Percentiles rank a stretch among this genome's conserved stretches.
phyloP scores from a whole-genome alignment of 2,329 filamentous ascomycete species.

The Trichoderma gracile region DNA sequence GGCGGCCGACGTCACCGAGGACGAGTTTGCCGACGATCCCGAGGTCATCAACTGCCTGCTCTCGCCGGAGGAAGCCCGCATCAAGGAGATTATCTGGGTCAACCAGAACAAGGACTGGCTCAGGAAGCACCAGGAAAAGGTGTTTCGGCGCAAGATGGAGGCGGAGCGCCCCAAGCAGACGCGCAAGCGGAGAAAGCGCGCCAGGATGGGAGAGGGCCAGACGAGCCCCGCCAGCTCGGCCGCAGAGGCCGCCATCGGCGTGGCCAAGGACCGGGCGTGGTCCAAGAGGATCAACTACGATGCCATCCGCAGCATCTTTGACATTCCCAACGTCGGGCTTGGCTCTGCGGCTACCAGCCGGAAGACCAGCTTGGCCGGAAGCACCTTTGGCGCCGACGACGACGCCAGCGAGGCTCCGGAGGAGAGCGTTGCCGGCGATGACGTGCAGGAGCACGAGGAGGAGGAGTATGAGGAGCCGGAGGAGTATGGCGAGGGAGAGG shows the following conservation, averaged over 20 bases:
- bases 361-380: slow-evolving; percentile 43
- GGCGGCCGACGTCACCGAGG: slow-evolving; percentile 67
- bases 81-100: slow-evolving; percentile 93
- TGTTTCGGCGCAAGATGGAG: slow-evolving; percentile 70
- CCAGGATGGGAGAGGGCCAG: slow-evolving; percentile 65
- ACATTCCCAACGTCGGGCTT: slow-evolving; percentile 47
- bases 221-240: slow-evolving; percentile 66
- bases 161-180: slow-evolving; percentile 58
- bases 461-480: slow-evolving; percentile 41
- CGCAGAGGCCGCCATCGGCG: slow-evolving; percentile 67
- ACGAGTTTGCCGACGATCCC: slow-evolving; percentile 85
- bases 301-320: slow-evolving; percentile 60
- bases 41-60: slow-evolving; percentile 83
- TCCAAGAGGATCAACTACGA: slow-evolving; percentile 77
- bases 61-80: slow-evolving; percentile 68
- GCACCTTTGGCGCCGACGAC: slow-evolving; percentile 40
- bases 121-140: slow-evolving; percentile 79
- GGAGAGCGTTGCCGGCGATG: slow-evolving; percentile 41
- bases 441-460: slow-evolving; percentile 39
- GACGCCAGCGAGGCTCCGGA: slow-evolving; percentile 40
- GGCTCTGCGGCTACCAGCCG: slow-evolving; percentile 54
- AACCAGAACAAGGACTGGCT: slow-evolving; percentile 94
- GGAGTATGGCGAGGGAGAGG: slow-evolving; percentile 37
- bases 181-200: slow-evolving; percentile 56
- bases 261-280: slow-evolving; percentile 66